Evolutionary conservation across 805 yeast genomes (phyloP).

Genomic region (Saturnispora besseyi): DNA sequence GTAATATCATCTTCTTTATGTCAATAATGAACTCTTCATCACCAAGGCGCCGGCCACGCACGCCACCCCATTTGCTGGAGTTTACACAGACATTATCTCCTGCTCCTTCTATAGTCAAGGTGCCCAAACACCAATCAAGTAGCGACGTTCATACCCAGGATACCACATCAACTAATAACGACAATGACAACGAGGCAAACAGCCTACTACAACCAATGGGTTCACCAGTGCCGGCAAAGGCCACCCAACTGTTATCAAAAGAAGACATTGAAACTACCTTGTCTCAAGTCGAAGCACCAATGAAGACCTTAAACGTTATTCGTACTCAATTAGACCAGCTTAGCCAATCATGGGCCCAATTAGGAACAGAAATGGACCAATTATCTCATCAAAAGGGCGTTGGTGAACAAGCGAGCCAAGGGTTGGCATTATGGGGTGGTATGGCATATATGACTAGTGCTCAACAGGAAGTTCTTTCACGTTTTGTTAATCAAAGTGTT

Average conservation of each 20-base stretch:
- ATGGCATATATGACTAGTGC: conserved; percentile 67
- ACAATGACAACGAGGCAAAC: conserved; percentile 30
- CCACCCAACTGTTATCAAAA: conserved; percentile 26
- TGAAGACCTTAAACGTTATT: conserved; percentile 39
- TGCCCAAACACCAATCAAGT: conserved; percentile 1
- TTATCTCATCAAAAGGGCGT: conserved; percentile 57
- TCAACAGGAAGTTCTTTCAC: conserved; percentile 63
- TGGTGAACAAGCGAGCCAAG: conserved; percentile 45
- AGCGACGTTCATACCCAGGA: conserved; percentile 35
- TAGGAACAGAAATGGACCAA: conserved; percentile 63
- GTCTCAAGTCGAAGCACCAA: conserved; percentile 38
- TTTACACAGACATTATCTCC: conserved; percentile 2
- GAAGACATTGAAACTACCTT: conserved; percentile 48
- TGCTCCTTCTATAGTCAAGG: not conserved
- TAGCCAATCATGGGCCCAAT: conserved; percentile 55
- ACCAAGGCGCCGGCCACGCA: conserved; percentile 3
- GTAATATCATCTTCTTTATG: not conserved
- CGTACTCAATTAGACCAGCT: conserved; percentile 37
- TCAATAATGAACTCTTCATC: not conserved
- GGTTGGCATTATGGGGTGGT: conserved; percentile 65
- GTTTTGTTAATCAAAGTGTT: conserved; percentile 45
- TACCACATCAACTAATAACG: conserved; percentile 46
- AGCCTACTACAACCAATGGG: not conserved
- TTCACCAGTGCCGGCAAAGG: not conserved
- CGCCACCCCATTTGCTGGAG: conserved; percentile 6